Evolutionary conservation across 768 basidiomycete species (phyloP).

Genomic region (Pilatotrama ljubarskyi): DNA sequence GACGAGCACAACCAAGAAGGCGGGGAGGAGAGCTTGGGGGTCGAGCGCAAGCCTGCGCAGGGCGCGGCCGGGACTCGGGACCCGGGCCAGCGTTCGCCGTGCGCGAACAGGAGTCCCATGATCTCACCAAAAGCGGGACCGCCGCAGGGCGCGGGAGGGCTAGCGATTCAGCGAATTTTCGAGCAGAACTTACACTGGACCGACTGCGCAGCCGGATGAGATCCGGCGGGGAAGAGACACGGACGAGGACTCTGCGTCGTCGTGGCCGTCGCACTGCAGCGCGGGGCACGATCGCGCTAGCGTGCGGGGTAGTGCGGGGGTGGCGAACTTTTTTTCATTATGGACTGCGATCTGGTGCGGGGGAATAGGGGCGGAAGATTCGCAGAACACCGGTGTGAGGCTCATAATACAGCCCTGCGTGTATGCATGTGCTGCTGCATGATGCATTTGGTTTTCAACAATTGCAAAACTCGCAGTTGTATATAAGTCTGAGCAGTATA

Average conservation of each 20-base stretch:
- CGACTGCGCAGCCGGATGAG: constrained; percentile 7
- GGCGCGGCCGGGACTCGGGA: neutral
- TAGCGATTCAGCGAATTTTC: too few species aligned
- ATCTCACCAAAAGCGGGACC: neutral
- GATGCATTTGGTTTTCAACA: too few species aligned
- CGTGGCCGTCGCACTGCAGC: neutral
- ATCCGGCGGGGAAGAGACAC: neutral
- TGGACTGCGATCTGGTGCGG: too few species aligned
- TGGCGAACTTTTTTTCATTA: neutral
- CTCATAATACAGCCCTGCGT: too few species aligned
- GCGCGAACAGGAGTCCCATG: constrained; percentile 1
- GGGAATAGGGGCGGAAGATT: too few species aligned
- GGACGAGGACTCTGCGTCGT: neutral
- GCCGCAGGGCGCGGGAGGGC: too few species aligned
- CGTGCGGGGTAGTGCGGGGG: constrained; percentile 2
- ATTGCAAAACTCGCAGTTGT: too few species aligned
- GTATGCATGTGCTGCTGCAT: too few species aligned
- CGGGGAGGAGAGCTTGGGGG: neutral
- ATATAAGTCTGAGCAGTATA: too few species aligned
- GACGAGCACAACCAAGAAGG: neutral
- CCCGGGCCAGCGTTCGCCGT: constrained; percentile 8
- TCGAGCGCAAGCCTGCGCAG: neutral
- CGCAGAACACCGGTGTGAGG: neutral
- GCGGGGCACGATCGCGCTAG: neutral
- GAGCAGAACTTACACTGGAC: neutral